A percentile compares a stretch with the other conserved stretches of the same genome.
Evolutionary conservation across 441 rosid species (phyloP).

Genomic region (Aleurites moluccanus): DNA sequence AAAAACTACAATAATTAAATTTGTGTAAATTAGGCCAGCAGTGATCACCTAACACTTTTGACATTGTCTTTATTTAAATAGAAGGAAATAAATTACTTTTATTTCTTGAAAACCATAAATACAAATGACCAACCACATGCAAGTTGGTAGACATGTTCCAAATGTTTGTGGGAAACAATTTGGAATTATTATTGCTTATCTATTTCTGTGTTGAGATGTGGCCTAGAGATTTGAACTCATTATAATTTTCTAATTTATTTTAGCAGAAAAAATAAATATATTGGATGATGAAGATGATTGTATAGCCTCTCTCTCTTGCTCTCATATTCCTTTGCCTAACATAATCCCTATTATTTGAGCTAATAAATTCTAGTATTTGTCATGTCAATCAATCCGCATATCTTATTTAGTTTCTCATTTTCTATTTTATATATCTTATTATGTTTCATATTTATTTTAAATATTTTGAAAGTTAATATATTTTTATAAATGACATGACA

Average conservation of each 20-base stretch:
- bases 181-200: neutral
- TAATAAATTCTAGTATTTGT: neutral
- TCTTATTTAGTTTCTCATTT: too few relatives aligned
- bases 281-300: neutral
- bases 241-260: neutral
- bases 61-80: neutral
- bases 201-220: neutral
- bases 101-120: conserved; percentile 24
- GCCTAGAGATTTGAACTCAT: neutral
- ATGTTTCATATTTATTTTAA: too few relatives aligned
- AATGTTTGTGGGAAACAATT: neutral
- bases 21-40: neutral
- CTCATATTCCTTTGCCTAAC: neutral
- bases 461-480: too few relatives aligned
- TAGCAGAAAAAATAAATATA: neutral
- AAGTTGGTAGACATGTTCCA: conserved; percentile 22
- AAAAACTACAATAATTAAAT: neutral
- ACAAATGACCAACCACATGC: conserved; percentile 16
- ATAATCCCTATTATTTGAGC: neutral
- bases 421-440: too few relatives aligned
- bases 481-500: too few relatives aligned
- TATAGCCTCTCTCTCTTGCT: neutral
- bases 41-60: conserved; percentile 20
- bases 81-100: neutral
- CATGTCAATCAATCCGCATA: neutral